A percentile compares a stretch with the other conserved stretches of the same genome.
Conservation (phyloP, 2,329 filamentous ascomycete genomes). For the Alternaria solani region DNA sequence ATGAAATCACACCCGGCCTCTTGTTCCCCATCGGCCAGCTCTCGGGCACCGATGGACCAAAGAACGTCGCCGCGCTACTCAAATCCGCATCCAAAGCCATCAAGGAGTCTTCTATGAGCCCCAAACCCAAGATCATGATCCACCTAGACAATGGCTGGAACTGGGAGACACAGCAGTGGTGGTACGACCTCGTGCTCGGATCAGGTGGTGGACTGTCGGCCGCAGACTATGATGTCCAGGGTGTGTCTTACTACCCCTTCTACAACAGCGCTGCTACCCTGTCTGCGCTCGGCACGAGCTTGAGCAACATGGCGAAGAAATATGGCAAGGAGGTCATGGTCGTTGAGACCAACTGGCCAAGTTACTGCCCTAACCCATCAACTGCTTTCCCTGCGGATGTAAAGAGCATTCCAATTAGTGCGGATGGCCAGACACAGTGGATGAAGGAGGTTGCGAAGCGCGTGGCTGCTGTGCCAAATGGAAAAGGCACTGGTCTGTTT, state of each 20-base stretch:
- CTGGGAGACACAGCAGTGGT: slow-evolving; percentile 71
- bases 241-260: slow-evolving; percentile 78
- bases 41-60: slow-evolving; percentile 54
- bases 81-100: slow-evolving; percentile 71
- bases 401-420: slow-evolving; percentile 67
- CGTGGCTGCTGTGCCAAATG: slow-evolving; percentile 62
- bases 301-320: slow-evolving; percentile 66
- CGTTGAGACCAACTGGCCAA: slow-evolving; percentile 76
- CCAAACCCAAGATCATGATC: slow-evolving; percentile 74
- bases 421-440: slow-evolving; percentile 69
- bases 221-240: slow-evolving; percentile 74
- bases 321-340: slow-evolving; percentile 74
- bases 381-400: slow-evolving; percentile 69
- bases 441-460: slow-evolving; percentile 66
- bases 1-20: slow-evolving; percentile 74
- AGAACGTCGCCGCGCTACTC: slow-evolving; percentile 70
- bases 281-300: slow-evolving; percentile 61
- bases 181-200: slow-evolving; percentile 64
- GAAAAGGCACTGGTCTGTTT: slow-evolving; percentile 65
- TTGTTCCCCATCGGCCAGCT: slow-evolving; percentile 71
- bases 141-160: slow-evolving; percentile 81
- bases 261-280: slow-evolving; percentile 69
- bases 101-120: slow-evolving; percentile 66
- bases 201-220: slow-evolving; percentile 57
- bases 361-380: slow-evolving; percentile 65